Conservation (phyloP, 2,329 filamentous ascomycete genomes). For the Colletotrichum higginsianum region DNA sequence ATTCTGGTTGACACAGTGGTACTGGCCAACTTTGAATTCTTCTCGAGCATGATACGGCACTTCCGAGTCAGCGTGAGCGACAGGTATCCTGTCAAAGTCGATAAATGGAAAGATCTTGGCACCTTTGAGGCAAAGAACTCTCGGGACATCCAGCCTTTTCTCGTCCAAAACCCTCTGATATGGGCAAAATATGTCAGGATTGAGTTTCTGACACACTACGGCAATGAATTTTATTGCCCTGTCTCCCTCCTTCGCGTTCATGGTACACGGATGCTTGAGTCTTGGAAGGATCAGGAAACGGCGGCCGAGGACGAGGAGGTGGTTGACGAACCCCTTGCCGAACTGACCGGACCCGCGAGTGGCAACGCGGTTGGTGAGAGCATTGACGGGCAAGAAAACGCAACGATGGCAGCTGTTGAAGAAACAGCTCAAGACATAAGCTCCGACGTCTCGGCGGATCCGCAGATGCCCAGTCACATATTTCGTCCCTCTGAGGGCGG, state of each 20-base stretch:
- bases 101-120: slow-evolving; percentile 92
- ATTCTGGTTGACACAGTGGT: slow-evolving; percentile 93
- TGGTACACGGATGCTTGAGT: slow-evolving; percentile 96
- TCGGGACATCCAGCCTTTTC: slow-evolving; percentile 92
- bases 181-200: slow-evolving; percentile 95
- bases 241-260: slow-evolving; percentile 92
- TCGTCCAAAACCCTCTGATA: slow-evolving; percentile 94
- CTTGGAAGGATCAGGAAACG: slow-evolving; percentile 84
- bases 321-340: slow-evolving; percentile 52
- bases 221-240: slow-evolving; percentile 97
- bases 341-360: neutral
- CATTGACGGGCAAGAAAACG: neutral
- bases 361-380: neutral
- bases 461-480: slow-evolving; percentile 3
- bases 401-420: neutral
- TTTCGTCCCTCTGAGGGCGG: slow-evolving; percentile 7
- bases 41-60: slow-evolving; percentile 94
- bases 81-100: slow-evolving; percentile 90
- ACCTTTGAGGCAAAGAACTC: slow-evolving; percentile 93
- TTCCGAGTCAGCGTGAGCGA: slow-evolving; percentile 95
- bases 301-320: slow-evolving; percentile 75
- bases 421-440: neutral
- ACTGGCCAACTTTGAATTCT: slow-evolving; percentile 99
- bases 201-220: slow-evolving; percentile 94
- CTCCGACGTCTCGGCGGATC: slow-evolving; percentile 13